These are phyloP conservation scores for Blastobotrys niveus DNA, from an alignment of 1,139 yeast genomes.

Conservation along the genomic window DNA sequence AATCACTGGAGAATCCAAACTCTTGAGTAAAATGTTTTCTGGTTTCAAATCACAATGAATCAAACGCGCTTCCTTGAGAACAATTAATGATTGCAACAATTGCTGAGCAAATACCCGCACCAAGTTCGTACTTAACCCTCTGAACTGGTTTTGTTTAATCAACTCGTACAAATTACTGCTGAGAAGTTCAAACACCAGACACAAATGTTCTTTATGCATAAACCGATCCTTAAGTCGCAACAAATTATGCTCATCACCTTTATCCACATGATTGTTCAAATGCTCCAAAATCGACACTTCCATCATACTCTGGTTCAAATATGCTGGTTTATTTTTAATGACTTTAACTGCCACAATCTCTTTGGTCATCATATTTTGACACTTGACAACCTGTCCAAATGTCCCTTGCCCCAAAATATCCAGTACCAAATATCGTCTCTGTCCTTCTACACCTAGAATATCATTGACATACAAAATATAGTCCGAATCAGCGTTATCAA, in stretches of 20 bases:
- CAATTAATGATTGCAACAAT: conserved; percentile 70
- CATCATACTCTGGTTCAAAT: conserved; percentile 82
- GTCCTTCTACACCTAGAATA: conserved; percentile 82
- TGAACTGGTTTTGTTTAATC: conserved; percentile 87
- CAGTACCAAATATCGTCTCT: conserved; percentile 74
- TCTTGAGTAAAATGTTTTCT: conserved; percentile 78
- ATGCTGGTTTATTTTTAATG: conserved; percentile 87
- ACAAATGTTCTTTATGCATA: conserved; percentile 86
- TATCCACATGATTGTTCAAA: conserved; percentile 67
- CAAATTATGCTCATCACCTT: conserved; percentile 64
- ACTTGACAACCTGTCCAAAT: conserved; percentile 96
- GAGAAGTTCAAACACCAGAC: conserved; percentile 84
- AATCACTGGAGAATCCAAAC: conserved; percentile 79
- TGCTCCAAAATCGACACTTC: conserved; percentile 85
- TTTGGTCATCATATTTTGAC: conserved; percentile 84
- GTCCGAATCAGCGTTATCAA: conserved; percentile 83
- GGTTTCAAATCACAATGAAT: conserved; percentile 98
- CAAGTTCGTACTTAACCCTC: conserved; percentile 76
- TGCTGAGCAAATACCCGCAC: conserved; percentile 77
- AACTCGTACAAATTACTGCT: conserved; percentile 87
- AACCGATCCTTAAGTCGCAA: conserved; percentile 79
- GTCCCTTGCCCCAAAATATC: conserved; percentile 95
- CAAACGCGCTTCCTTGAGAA: conserved; percentile 73
- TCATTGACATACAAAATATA: conserved; percentile 92
- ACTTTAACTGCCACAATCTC: conserved; percentile 93